phyloP scores from a whole-genome alignment of 164 flowering plant genomes.

The Magnolia changhungtana region DNA sequence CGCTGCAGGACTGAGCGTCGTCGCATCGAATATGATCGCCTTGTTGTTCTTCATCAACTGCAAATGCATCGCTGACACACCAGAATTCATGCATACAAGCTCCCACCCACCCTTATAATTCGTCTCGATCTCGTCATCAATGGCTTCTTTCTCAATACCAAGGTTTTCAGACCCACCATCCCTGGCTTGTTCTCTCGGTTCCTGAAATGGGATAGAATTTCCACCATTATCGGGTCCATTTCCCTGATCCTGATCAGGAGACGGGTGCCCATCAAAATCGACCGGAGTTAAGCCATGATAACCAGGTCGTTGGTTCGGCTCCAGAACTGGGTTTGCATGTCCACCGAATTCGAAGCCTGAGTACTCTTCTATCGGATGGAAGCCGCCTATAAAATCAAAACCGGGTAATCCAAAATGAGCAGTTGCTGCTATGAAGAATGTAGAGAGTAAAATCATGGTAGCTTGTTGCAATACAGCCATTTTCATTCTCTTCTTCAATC shows the following conservation, averaged over 20 bases:
- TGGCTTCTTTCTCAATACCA: not conserved
- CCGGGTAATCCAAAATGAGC: not conserved
- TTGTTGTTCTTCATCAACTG: slow-evolving; percentile 39
- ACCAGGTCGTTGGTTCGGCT: no score
- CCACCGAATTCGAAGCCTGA: no score
- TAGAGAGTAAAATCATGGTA: not conserved
- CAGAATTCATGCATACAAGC: slow-evolving; percentile 34
- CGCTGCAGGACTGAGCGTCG: slow-evolving; percentile 42
- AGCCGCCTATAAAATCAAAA: no score
- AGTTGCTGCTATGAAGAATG: not conserved
- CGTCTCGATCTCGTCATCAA: slow-evolving; percentile 5
- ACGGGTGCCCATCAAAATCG: no score
- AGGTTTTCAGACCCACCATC: no score
- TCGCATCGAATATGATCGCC: slow-evolving; percentile 59
- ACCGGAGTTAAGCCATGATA: no score
- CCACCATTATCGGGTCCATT: no score
- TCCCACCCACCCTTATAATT: slow-evolving; percentile 47
- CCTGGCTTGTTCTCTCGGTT: not conserved
- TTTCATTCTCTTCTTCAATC: not conserved
- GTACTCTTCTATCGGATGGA: not conserved
- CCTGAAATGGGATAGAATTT: not conserved
- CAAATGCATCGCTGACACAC: slow-evolving; percentile 72
- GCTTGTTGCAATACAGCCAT: not conserved
- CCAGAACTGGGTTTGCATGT: no score
- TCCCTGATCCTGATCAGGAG: no score